Evolutionary conservation across 805 yeast genomes (phyloP), one percentile per base, ranked within the genome.

Genomic region (Millerago galiae): DNA sequence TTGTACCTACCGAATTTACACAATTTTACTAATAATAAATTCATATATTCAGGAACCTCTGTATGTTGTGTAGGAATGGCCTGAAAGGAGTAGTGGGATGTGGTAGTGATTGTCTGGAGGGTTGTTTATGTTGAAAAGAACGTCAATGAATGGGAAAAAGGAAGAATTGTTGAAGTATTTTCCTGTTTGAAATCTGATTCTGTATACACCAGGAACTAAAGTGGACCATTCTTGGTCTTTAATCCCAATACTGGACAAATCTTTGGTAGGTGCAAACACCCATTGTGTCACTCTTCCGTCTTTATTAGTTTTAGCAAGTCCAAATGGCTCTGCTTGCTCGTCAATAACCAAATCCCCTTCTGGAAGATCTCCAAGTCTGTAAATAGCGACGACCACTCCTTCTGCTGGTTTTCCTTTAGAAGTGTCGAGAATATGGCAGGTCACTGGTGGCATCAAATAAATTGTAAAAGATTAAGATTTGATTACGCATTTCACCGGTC

Each of bases 381-480:
- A 76, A 30, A 83, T 64, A 25, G 79, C 79, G 56, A 93, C 86
- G 3, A 70, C 64, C n/a, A 90, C 90, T n/a, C 70, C 72, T 0
- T 65, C 58, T 1, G 96, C 96, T 1, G 98, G 98, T 46, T 68
- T 72, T 1, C 98, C 98, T 8, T 70, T 63, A 9, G 84, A 80
- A 7, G 96, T 89, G 56, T 90, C 96, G 17, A 90, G 69, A 9
- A 90, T 76, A 60, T 90, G 98, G 65, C 97, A 90, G 3, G 96
- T 89, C 32, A 89, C 76, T 35, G 91, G 91, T n/a, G 59, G 55
- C 60, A 55, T 53, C 12, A 18, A 24, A 8, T 11, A 21, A 21
- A 21, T 21, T 21, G 24, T 21, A 21, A 7, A 21, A 21, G 24
- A 21, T 21, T 21, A 21, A 10, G 15, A 13, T 28, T 11, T 15